Evolutionary conservation across 2,329 filamentous ascomycete genomes (phyloP).

Genomic region (Fusarium sp.): DNA sequence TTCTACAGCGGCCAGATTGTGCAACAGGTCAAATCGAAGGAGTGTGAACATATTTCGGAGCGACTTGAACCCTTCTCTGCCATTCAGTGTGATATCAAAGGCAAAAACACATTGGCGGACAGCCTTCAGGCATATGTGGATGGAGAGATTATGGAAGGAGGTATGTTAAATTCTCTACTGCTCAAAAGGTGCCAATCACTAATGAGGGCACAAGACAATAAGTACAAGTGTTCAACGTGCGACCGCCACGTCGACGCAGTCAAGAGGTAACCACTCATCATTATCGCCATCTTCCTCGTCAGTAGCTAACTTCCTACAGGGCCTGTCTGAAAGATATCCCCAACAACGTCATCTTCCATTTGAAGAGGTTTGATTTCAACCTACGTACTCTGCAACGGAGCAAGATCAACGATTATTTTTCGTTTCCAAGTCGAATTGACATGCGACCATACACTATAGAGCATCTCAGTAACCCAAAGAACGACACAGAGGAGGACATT

Average conservation of each 20-base stretch:
- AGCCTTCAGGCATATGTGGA: slow-evolving; percentile 96
- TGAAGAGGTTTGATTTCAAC: slow-evolving; percentile 91
- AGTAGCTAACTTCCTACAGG: slow-evolving; percentile 58
- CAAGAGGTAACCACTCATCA: slow-evolving; percentile 73
- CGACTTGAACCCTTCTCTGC: slow-evolving; percentile 91
- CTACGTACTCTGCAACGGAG: slow-evolving; percentile 81
- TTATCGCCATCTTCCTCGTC: neutral
- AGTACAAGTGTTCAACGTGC: slow-evolving; percentile 96
- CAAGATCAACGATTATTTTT: slow-evolving; percentile 97
- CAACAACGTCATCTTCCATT: slow-evolving; percentile 93
- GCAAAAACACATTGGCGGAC: slow-evolving; percentile 85
- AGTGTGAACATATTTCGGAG: slow-evolving; percentile 95
- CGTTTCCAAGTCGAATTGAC: slow-evolving; percentile 87
- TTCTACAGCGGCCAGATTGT: slow-evolving; percentile 95
- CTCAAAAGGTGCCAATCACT: slow-evolving; percentile 6
- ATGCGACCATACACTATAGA: slow-evolving; percentile 94
- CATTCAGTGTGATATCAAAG: slow-evolving; percentile 96
- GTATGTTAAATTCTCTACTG: slow-evolving; percentile 57
- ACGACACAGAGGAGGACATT: slow-evolving; percentile 74
- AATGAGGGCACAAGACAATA: slow-evolving; percentile 78
- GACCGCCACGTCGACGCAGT: slow-evolving; percentile 92
- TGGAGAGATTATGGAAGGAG: slow-evolving; percentile 95
- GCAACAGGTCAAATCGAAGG: slow-evolving; percentile 95
- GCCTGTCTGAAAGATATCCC: slow-evolving; percentile 94
- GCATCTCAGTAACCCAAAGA: slow-evolving; percentile 76